Evolutionary conservation across 306 rosid genomes (phyloP), one percentile per base, ranked within the genome.

Genomic region (Gastrolobium villosum): DNA sequence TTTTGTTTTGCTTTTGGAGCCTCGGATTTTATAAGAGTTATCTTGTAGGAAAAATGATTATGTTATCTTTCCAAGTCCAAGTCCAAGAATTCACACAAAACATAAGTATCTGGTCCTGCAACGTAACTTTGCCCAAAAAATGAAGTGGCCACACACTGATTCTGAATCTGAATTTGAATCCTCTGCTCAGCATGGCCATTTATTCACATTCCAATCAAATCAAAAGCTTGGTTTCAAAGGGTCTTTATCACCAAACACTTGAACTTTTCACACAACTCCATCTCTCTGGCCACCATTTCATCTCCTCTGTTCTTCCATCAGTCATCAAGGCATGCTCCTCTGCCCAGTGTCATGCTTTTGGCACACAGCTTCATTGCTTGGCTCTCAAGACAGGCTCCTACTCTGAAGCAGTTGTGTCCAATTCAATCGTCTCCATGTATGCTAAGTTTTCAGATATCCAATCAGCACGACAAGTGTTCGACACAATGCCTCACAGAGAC

Each of bases 381-480:
- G 75, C 82, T 57, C 79, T 89, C 73, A 87, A 84, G 76, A 26
- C 84, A 6, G 89, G 86, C 11, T 86, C 61, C 4, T 50, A 46
- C 11, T 61, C 86, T 0, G 90, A 91, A 44, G 2, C 81, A 1
- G 79, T 87, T 20, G 81, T 87, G 40, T 79, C 90, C 48, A 91
- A 91, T 67, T 89, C 96, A n/a, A 81, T 91, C 62, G 79, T 89
- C 15, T 76, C 93, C 6, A 73, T 89, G 89, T 89, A 86, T 55
- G 84, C 89, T 0, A 91, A 87, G 70, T 79, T 78, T 77, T 76
- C 79, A 0, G 72, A 79, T 2, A 39, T 52, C 0, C n/a, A 54
- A 31, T 82, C 83, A 0, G 92, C 96, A 70, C 76, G 82, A 2
- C 61, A 72, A 13, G 67, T 87, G 93, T 91, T 91, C n/a, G 96